Evolutionary conservation across 805 yeast species (phyloP), one percentile per base, ranked within the genome.

Genomic region (Hermanozyma aechmeae): DNA sequence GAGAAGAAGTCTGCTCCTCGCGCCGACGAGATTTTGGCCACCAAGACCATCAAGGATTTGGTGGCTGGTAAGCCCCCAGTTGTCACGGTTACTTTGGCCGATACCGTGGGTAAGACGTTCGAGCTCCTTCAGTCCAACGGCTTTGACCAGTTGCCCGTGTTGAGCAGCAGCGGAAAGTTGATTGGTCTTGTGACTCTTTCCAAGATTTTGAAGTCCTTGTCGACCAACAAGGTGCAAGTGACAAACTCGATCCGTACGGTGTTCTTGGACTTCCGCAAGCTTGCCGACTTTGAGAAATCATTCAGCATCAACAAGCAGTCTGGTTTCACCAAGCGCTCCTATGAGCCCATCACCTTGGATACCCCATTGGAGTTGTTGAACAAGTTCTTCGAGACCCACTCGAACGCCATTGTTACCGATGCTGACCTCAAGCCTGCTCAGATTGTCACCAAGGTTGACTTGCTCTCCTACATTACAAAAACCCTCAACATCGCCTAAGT

Each of bases 361-460:
- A 78, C 93, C 7, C 68, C 77, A 30, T 65, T 83, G 47, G 53
- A 70, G 22, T 79, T 79, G 36, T 68, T 83, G 56, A 80, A 78
- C 62, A 68, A 69, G 47, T 83, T 83, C 58, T 83, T 83, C 45
- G 95, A 83, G 61, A 81, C 77, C 47, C 78, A 81, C 56, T 80
- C 93, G 9, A 76, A 82, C 40, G 94, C 92, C 21, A 72, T 83
- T 44, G 81, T 83, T 34, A 82, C 93, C 26, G 87, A 79, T 46
- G 58, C 56, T 4, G 76, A 76, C 23, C 63, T 68, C 48, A 77
- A 70, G 47, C 92, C 94, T 27, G 67, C 81, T 26, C 89, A 83
- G 53, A 78, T 83, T 35, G 95, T 82, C 33, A 83, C 95, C 35
- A 83, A 83, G 65, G 89, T 83, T 48, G 95, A 83, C 55, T 66